Evolutionary conservation across 1,139 yeast species (phyloP).

Genomic region (Yamadazyma kanchanaburiensis): DNA sequence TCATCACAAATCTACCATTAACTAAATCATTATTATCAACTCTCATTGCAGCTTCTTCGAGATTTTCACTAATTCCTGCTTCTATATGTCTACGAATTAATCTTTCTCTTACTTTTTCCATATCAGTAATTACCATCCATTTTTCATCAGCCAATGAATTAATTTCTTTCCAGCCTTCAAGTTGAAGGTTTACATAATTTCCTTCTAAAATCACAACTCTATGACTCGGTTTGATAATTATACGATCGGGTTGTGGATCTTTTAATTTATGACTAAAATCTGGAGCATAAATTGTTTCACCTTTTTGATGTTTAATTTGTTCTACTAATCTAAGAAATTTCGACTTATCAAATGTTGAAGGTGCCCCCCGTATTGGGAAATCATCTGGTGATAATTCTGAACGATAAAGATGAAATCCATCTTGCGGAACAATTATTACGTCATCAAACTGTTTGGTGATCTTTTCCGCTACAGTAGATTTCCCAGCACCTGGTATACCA

Average conservation of each 20-base stretch:
- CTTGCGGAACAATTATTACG: conserved; percentile 46
- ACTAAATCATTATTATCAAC: conserved; percentile 66
- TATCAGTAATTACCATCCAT: conserved; percentile 47
- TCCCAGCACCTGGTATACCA: conserved; percentile 84
- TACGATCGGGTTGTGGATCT: conserved; percentile 61
- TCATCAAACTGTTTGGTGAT: conserved; percentile 15
- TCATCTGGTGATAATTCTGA: conserved; percentile 51
- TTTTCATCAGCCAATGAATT: conserved; percentile 33
- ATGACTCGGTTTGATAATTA: conserved; percentile 38
- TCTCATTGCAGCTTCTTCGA: conserved; percentile 57
- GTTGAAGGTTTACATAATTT: conserved; percentile 50
- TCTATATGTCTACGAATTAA: conserved; percentile 68
- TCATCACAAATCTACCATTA: conserved; percentile 59
- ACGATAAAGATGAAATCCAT: conserved; percentile 80
- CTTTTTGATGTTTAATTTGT: conserved; percentile 18
- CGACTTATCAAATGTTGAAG: conserved; percentile 72
- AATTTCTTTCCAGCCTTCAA: conserved; percentile 50
- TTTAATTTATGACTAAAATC: conserved; percentile 71
- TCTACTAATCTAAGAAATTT: conserved; percentile 25
- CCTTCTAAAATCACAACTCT: conserved; percentile 65
- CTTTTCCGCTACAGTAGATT: conserved; percentile 56
- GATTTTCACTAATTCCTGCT: conserved; percentile 58
- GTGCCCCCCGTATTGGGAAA: conserved; percentile 71
- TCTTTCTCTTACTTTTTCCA: conserved; percentile 47
- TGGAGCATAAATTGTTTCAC: conserved; percentile 46